Evolutionary conservation across 2,329 filamentous ascomycete genomes (phyloP), one percentile per base, ranked within the genome.

Genomic region (Phialemonium atrogriseum): DNA sequence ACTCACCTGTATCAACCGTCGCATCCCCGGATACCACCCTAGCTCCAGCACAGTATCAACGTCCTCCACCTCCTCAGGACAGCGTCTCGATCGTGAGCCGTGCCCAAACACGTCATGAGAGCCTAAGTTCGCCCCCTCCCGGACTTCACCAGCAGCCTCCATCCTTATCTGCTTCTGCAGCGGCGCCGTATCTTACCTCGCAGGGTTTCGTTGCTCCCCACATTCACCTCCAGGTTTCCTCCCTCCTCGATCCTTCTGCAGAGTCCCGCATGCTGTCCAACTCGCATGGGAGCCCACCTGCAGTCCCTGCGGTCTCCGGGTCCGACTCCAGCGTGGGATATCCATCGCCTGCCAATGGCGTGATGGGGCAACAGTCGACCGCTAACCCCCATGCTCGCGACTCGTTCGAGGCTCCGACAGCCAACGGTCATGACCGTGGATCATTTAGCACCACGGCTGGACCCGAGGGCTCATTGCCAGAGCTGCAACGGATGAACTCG

Each of bases 291-390:
- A 30, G 18, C n/a, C 27, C 27, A 13, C 27, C 17, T 9, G 27
- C n/a, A 4, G n/a, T 30, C 10, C 27, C 27, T 10, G 18, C 27
- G 16, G 27, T 30, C 18, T 17, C 14, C n/a, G 27, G 27, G 10
- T 30, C 27, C 20, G 18, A 30, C 18, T 22, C 27, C 14, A 30
- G 27, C 11, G 20, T 14, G 5, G 27, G 27, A 7, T 30, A 30
- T 22, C 27, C 27, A 14, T 30, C 27, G 3, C 27, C 27, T 8
- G 17, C 27, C 5, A 30, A 30, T 19, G 27, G 27, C 11, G 5
- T 23, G 7, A 17, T 22, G 11, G 14, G 11, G n/a, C 27, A 30
- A 7, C 27, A 30, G 4, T 13, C 13, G n/a, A 7, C 27, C 5
- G 27, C 27, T 12, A 14, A n/a, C 14, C 18, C 20, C 20, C 27